phyloP scores from a whole-genome alignment of 2,329 filamentous ascomycete genomes.

The Fusarium coicis region DNA sequence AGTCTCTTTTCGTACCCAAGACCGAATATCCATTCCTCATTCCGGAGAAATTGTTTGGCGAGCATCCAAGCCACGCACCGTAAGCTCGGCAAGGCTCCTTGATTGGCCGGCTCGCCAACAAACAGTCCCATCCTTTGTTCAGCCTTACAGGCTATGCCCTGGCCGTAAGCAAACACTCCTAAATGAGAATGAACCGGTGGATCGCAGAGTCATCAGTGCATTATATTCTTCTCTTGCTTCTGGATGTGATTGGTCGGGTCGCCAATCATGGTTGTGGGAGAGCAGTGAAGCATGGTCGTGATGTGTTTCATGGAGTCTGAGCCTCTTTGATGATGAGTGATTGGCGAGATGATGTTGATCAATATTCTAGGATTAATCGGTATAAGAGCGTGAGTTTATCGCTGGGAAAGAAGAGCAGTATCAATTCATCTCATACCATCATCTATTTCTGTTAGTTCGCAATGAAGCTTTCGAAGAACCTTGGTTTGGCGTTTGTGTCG shows the following conservation, averaged over 20 bases:
- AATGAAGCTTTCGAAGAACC: neutral
- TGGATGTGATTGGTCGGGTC: slow-evolving; percentile 5
- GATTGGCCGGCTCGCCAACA: neutral
- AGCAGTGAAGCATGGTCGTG: neutral
- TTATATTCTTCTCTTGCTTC: neutral
- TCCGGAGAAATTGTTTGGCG: neutral
- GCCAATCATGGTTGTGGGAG: slow-evolving; percentile 1
- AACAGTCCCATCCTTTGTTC: neutral
- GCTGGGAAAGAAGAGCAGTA: neutral
- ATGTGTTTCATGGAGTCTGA: neutral
- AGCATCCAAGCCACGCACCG: neutral
- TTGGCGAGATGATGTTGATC: neutral
- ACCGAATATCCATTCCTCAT: neutral
- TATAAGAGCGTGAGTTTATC: neutral
- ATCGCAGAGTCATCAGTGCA: neutral
- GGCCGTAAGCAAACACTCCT: neutral
- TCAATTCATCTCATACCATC: neutral
- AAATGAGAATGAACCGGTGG: neutral
- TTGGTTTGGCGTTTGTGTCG: neutral
- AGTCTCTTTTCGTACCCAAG: neutral
- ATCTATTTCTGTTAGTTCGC: neutral
- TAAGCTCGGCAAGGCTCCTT: neutral
- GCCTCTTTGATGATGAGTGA: slow-evolving; percentile 1
- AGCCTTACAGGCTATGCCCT: neutral
- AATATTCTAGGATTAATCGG: neutral